Evolutionary conservation across 371 early-diverging fungal species (phyloP).

Genomic region (Saksenaea oblongispora): DNA sequence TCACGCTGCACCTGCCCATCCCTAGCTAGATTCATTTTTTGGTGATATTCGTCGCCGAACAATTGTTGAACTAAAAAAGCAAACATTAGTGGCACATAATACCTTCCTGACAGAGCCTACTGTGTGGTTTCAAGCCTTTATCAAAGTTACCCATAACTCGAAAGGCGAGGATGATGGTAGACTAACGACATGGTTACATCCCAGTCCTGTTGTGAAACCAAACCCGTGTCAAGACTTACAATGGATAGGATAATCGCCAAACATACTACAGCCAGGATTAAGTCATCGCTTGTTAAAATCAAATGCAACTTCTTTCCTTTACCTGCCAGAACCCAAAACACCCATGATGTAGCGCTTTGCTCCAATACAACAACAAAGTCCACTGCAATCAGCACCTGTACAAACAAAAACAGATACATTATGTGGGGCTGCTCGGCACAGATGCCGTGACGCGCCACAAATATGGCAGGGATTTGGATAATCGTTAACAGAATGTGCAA

Average conservation of each 20-base stretch:
- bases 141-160: constrained; percentile 41
- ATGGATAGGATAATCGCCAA: constrained; percentile 44
- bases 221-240: constrained; percentile 24
- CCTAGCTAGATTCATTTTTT: constrained; percentile 11
- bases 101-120: constrained; percentile 24
- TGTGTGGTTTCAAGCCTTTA: constrained; percentile 46
- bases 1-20: background rate
- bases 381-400: constrained; percentile 33
- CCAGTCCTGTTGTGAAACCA: background rate
- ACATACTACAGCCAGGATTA: constrained; percentile 30
- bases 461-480: constrained; percentile 37
- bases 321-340: constrained; percentile 55
- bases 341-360: constrained; percentile 45
- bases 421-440: constrained; percentile 31
- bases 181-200: constrained; percentile 11
- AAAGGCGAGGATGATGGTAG: constrained; percentile 33
- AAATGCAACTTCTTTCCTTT: constrained; percentile 11
- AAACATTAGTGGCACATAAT: background rate
- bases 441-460: constrained; percentile 38
- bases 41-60: constrained; percentile 19
- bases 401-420: constrained; percentile 33
- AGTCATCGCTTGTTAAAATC: background rate
- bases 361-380: constrained; percentile 45
- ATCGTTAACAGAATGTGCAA: constrained; percentile 42
- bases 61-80: constrained; percentile 21